Evolutionary conservation across 768 basidiomycete species (phyloP), one percentile per base, ranked within the genome.

Genomic region (Trametes punicea): DNA sequence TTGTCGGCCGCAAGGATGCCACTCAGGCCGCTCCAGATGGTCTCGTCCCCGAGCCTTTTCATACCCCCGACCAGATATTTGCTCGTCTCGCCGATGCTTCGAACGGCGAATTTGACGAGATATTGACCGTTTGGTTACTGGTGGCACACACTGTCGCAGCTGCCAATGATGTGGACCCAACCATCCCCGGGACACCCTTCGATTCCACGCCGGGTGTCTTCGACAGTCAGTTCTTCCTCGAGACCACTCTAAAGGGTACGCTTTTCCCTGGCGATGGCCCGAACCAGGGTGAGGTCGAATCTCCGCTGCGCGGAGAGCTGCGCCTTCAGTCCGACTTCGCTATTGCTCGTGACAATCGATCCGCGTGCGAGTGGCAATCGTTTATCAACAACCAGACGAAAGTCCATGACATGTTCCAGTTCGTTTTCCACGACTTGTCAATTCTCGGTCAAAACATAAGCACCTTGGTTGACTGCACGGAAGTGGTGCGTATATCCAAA

Each of bases 311-410:
- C 27, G 71, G 71, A 25, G 71, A 71, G 59, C 62, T 73, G 49
- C 71, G 71, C 46, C 69, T 73, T 26, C 64, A 71, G 59, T 72
- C 71, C 46, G 70, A 73, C 62, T 62, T 54, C 3, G 51, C 38
- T 29, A 55, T 73, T 20, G 70, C 70, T 21, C 70, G 70, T 53
- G 71, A 72, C 60, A 51, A 57, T 25, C 65, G 68, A 41, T 69
- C 71, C 15, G 70, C 70, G 16, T 73, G 71, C 64, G 49, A 61
- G 31, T 73, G 71, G 71, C 71, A 72, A 58, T 62, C 55, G 15
- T 65, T 68, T 54, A 61, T 69, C 55, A 63, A 53, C 42, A 53
- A 53, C 42, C 51, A 53, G 40, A 53, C 51, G 9, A 53, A 53
- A 44, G 51, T 53, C 25, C 51, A 53, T n/a, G 42, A 53, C 42